Conservation (phyloP, 257 asterid genomes). For the Solanum piurae region DNA sequence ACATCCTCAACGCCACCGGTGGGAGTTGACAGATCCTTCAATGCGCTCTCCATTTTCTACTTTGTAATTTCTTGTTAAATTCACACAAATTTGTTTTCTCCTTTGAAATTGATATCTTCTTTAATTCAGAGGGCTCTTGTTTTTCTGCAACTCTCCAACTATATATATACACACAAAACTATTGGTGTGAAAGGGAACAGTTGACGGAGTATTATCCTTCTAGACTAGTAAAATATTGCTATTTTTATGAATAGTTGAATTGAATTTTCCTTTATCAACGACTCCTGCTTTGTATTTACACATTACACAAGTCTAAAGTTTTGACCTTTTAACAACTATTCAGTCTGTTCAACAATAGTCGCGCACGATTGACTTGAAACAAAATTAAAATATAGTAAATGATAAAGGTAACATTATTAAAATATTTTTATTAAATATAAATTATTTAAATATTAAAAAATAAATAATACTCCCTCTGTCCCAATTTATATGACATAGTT, state of each 20-base stretch:
- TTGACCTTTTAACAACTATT: not conserved
- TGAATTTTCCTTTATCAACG: not conserved
- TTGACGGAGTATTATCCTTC: not conserved
- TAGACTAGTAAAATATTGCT: not conserved
- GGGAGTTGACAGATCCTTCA: conserved; percentile 64
- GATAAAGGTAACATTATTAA: too few species aligned
- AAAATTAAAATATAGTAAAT: too few species aligned
- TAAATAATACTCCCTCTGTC: too few species aligned
- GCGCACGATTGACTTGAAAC: too few species aligned
- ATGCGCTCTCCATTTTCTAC: conserved; percentile 39
- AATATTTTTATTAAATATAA: too few species aligned
- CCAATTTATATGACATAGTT: too few species aligned
- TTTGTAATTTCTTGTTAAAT: not conserved
- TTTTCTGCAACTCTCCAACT: too few species aligned
- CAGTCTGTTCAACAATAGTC: too few species aligned
- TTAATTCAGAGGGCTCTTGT: not conserved
- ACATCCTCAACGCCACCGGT: conserved; percentile 85
- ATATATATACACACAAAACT: not conserved
- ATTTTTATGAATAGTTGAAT: not conserved
- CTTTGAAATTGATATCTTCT: not conserved
- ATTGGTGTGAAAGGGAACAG: not conserved
- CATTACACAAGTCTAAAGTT: not conserved
- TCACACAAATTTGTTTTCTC: not conserved
- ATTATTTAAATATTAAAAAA: too few species aligned
- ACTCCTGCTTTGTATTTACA: not conserved